A percentile compares a stretch with the other conserved stretches of the same genome.
Evolutionary conservation across 768 basidiomycete species (phyloP).

Genomic region (Suillus hirtellus): DNA sequence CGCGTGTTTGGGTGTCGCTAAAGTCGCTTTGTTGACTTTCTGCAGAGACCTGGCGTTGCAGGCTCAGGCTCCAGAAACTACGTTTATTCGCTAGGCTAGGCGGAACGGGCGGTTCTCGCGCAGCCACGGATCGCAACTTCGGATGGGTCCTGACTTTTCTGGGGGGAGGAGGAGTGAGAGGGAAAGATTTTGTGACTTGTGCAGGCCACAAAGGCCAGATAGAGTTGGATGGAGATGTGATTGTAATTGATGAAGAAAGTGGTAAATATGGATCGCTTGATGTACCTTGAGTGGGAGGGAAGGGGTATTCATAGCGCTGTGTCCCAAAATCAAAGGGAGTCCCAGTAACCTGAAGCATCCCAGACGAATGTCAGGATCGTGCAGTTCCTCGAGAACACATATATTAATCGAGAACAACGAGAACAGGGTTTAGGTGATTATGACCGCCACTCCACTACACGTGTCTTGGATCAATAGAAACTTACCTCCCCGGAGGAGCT

Average conservation of each 20-base stretch:
- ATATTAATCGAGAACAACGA: conserved; percentile 8
- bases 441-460: conserved; percentile 7
- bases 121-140: conserved; percentile 28
- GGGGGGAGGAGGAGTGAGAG: conserved; percentile 30
- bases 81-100: conserved; percentile 32
- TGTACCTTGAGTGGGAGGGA: conserved; percentile 31
- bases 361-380: conserved; percentile 9
- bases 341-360: conserved; percentile 29
- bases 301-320: conserved; percentile 35
- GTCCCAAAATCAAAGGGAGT: conserved; percentile 36
- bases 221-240: conserved; percentile 24
- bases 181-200: conserved; percentile 32
- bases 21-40: conserved; percentile 32
- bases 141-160: conserved; percentile 29
- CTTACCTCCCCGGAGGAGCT: conserved; percentile 34
- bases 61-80: conserved; percentile 22
- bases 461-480: conserved; percentile 13
- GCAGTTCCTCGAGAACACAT: conserved; percentile 7
- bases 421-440: conserved; percentile 11
- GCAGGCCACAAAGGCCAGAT: conserved; percentile 28
- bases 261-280: conserved; percentile 29
- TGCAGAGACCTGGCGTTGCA: conserved; percentile 28
- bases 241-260: conserved; percentile 22
- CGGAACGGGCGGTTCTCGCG: conserved; percentile 33
- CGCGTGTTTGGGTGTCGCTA: conserved; percentile 19